Conservation (phyloP, 108 stramenopile genomes). For the Bacterosira constricta region DNA sequence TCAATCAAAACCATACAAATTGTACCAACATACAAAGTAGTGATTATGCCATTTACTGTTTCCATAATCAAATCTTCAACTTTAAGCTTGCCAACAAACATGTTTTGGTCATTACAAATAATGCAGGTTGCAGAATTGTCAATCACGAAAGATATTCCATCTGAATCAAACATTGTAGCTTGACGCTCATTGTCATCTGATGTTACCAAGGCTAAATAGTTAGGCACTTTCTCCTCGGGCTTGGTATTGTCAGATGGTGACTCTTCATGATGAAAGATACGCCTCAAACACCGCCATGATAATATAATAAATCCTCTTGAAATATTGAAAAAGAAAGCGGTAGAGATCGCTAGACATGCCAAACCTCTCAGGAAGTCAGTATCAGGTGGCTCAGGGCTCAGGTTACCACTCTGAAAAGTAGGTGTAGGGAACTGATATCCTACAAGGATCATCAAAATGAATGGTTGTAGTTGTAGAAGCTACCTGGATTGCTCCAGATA, state of each 20-base stretch:
- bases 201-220: background rate
- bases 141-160: background rate
- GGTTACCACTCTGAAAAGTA: background rate
- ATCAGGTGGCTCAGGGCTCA: background rate
- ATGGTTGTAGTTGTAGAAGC: background rate
- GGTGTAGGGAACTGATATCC: background rate
- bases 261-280: background rate
- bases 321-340: background rate
- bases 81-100: background rate
- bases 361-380: background rate
- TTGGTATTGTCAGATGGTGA: no score
- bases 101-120: background rate
- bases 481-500: no score
- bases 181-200: background rate
- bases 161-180: background rate
- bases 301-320: no score
- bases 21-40: background rate
- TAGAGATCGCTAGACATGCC: background rate
- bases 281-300: background rate
- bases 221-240: no score
- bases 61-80: background rate
- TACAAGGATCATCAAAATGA: background rate
- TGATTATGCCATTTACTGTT: background rate
- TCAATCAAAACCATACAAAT: background rate
- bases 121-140: constrained; percentile 5